Percentiles rank a stretch among this genome's conserved stretches.
Evolutionary conservation across 805 yeast species (phyloP).

Genomic region (Saccharomycopsis fibuligera): DNA sequence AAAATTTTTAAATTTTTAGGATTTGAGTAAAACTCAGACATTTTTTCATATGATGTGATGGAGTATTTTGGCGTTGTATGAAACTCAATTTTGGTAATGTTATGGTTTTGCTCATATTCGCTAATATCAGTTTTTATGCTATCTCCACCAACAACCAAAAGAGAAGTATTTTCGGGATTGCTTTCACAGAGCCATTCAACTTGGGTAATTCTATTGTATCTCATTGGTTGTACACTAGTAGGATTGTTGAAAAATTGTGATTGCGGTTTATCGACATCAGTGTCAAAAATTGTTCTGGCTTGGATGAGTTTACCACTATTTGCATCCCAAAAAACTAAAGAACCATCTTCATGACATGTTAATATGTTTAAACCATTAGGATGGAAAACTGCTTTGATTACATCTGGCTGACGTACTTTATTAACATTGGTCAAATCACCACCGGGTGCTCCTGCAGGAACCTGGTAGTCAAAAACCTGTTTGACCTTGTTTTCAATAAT

Average conservation of each 20-base stretch:
- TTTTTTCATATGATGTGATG: conserved; percentile 75
- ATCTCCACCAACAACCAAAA: conserved; percentile 67
- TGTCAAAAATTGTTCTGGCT: conserved; percentile 67
- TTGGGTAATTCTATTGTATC: conserved; percentile 40
- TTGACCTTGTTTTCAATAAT: conserved; percentile 50
- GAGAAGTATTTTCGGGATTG: conserved; percentile 74
- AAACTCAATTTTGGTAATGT: conserved; percentile 57
- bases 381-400: conserved; percentile 65
- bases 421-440: conserved; percentile 40
- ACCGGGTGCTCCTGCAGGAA: conserved; percentile 68
- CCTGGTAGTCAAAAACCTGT: conserved; percentile 49
- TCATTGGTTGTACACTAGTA: conserved; percentile 21
- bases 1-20: conserved; percentile 50
- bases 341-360: conserved; percentile 75
- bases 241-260: conserved; percentile 23
- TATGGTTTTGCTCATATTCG: conserved; percentile 17
- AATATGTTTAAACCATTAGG: conserved; percentile 87
- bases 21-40: conserved; percentile 67
- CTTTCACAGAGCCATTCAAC: conserved; percentile 73
- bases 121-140: conserved; percentile 38
- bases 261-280: conserved; percentile 52
- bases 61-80: conserved; percentile 77
- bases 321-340: conserved; percentile 91
- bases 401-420: conserved; percentile 34
- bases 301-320: conserved; percentile 64